Conservation (phyloP, 768 basidiomycete species). For the Psilocybe tampanensis region DNA sequence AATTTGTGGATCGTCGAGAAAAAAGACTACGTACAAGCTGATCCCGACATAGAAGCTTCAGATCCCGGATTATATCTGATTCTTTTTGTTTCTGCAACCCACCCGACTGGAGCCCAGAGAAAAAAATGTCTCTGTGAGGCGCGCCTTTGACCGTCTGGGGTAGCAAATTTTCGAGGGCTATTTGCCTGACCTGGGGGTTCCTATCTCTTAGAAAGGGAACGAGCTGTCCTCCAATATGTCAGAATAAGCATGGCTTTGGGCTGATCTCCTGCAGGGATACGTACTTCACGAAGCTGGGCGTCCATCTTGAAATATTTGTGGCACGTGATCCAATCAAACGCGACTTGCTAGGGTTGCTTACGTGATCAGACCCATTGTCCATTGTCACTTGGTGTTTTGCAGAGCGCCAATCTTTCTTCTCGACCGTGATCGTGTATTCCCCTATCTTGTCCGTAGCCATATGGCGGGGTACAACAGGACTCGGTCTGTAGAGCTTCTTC, state of each 20-base stretch:
- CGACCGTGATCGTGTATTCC: neutral
- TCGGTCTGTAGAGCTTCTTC: slow-evolving; percentile 61
- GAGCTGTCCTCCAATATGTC: slow-evolving; percentile 48
- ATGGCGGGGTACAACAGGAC: slow-evolving; percentile 81
- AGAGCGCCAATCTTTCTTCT: neutral
- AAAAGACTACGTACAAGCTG: slow-evolving; percentile 58
- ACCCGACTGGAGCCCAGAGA: slow-evolving; percentile 57
- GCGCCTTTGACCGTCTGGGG: slow-evolving; percentile 76
- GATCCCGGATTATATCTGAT: slow-evolving; percentile 70
- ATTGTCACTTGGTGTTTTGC: neutral
- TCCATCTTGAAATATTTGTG: slow-evolving; percentile 36
- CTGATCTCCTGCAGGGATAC: slow-evolving; percentile 8
- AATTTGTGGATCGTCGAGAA: neutral
- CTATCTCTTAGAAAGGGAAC: slow-evolving; percentile 82
- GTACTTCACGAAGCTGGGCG: slow-evolving; percentile 49
- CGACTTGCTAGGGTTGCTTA: slow-evolving; percentile 18
- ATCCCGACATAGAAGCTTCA: slow-evolving; percentile 88
- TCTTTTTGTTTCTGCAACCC: slow-evolving; percentile 64
- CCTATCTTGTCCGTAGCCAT: neutral
- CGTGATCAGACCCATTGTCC: slow-evolving; percentile 23
- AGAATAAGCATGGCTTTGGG: neutral
- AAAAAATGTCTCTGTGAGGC: slow-evolving; percentile 75
- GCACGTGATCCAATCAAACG: slow-evolving; percentile 36
- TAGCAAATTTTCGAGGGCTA: slow-evolving; percentile 84
- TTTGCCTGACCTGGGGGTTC: slow-evolving; percentile 85